A percentile compares a stretch with the other conserved stretches of the same genome.
phyloP scores from a whole-genome alignment of 345 rosid species.

The Combretum micranthum region DNA sequence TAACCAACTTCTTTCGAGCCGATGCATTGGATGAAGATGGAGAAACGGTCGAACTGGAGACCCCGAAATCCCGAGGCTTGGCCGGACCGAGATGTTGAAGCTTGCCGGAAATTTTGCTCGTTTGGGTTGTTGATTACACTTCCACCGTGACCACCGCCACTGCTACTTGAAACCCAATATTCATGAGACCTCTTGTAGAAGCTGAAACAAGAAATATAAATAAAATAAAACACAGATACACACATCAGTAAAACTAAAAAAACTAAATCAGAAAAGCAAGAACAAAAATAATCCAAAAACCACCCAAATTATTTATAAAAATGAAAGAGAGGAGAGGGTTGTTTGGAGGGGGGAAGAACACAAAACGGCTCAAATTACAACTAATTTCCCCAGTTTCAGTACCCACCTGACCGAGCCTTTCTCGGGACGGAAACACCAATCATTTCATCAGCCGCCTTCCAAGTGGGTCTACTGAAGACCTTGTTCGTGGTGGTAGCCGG shows the following conservation, averaged over 20 bases:
- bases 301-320: no score
- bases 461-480: constrained; percentile 43
- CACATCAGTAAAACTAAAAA: constrained; percentile 4
- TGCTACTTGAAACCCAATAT: constrained; percentile 62
- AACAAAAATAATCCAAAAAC: no score
- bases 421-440: constrained; percentile 96
- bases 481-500: constrained; percentile 53
- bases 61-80: constrained; percentile 38
- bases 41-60: constrained; percentile 63
- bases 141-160: constrained; percentile 23
- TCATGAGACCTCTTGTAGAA: constrained; percentile 90
- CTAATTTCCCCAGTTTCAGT: constrained; percentile 50
- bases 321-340: no score
- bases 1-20: constrained; percentile 71
- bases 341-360: no score
- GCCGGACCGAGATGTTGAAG: constrained; percentile 75
- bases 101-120: constrained; percentile 66
- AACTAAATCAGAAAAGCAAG: no score
- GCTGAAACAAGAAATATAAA: constrained; percentile 24
- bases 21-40: constrained; percentile 90
- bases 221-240: neutral
- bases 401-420: constrained; percentile 99
- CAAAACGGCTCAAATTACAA: neutral
- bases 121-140: constrained; percentile 15
- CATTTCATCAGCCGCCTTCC: constrained; percentile 94